Base-by-base conservation (phyloP, 768 basidiomycete genomes). In the Sutorius australiensis region DNA sequence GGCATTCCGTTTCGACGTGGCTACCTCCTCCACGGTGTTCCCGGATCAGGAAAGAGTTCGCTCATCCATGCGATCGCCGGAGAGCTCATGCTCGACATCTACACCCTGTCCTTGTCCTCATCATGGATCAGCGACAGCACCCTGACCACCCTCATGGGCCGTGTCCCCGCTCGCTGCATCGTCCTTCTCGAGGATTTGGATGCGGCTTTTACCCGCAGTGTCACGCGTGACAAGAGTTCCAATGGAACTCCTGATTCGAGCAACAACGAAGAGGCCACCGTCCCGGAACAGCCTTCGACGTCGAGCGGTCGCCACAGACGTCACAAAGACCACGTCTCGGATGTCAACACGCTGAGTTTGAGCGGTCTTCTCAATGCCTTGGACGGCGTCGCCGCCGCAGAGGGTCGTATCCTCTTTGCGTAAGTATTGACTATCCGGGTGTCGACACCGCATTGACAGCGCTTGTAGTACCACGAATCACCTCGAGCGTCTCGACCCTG, bases 1-100 rank as follows among this genome's bases (percentile, higher is more conserved):
- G 92, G 92, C 46, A 92, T 93, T 59, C 92, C 92, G 30, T 93
- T 90, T 80, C 87, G 92, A 50, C 82, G 92, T 51, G 92, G 92
- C 5, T 92, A 91, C 67, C 80, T 92, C 46, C 77, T 92, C 21
- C 84, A 92, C 60, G 89, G 89, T 57, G 86, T 90, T 27, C 86
- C 91, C 11, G 92, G 91, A 45, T 88, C 87, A 27, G 91, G 91
- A 43, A 94, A 94, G 74, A 87, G 85, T 19, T 90, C 88, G 17
- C 76, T 92, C 51, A 91, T 93, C 61, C 89, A 93, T 57, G 82
- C 92, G 13, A 82, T 94, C 28, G 93, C 93, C 8, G 92, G 92
- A 42, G 86, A 89, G 65, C 78, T 97, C 56, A 83, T 85, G 74
- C 84, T 97, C 41, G 90, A 94, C 75, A 91, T 97, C 61, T 95